Evolutionary conservation across 805 yeast genomes (phyloP).

Genomic region (Sugiyamaella americana): DNA sequence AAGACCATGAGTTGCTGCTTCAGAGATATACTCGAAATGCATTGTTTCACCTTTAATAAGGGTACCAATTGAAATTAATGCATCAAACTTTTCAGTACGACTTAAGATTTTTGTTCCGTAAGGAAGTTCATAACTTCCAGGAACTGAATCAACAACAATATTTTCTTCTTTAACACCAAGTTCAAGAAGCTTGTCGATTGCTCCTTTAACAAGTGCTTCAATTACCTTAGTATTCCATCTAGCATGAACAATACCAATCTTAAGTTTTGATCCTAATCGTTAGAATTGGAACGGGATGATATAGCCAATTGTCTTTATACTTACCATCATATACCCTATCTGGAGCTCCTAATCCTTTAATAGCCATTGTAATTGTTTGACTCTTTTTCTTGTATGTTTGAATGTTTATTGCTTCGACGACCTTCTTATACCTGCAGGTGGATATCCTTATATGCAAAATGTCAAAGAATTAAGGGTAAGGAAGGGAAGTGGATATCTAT

Average conservation of each 20-base stretch:
- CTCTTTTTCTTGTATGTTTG: too few species aligned
- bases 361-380: conserved; percentile 31
- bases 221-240: conserved; percentile 87
- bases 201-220: conserved; percentile 74
- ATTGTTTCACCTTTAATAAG: conserved; percentile 93
- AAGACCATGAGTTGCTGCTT: conserved; percentile 74
- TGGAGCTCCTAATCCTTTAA: conserved; percentile 70
- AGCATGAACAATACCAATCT: conserved; percentile 87
- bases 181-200: conserved; percentile 49
- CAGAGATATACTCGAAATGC: conserved; percentile 98
- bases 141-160: conserved; percentile 78
- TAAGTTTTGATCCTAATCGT: conserved; percentile 35
- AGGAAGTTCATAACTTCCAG: conserved; percentile 94
- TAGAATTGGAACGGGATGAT: background rate
- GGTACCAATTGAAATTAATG: conserved; percentile 88
- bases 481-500: too few species aligned
- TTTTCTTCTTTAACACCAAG: conserved; percentile 72
- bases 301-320: background rate
- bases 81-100: conserved; percentile 43
- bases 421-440: too few species aligned
- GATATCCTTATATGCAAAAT: too few species aligned
- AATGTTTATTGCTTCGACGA: too few species aligned
- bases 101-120: conserved; percentile 52
- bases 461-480: too few species aligned
- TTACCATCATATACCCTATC: conserved; percentile 60